These are phyloP conservation scores for Protomyces inundatus DNA, from an alignment of 1,139 yeast genomes.

Conservation along the genomic window DNA sequence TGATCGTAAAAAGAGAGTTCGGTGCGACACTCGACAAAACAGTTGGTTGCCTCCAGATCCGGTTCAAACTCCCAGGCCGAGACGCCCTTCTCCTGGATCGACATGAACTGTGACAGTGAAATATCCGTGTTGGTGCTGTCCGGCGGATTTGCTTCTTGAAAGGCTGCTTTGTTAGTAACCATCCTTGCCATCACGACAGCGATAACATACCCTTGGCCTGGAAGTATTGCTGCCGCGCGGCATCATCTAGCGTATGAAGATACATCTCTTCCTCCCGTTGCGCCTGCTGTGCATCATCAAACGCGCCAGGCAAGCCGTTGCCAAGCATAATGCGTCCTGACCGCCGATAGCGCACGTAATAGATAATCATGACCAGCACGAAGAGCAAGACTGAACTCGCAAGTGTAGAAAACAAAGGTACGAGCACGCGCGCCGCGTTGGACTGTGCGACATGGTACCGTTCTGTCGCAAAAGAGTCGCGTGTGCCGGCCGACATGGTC, in stretches of 20 bases:
- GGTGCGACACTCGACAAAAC: slow-evolving; percentile 63
- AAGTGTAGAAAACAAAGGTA: slow-evolving; percentile 26
- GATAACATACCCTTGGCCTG: slow-evolving; percentile 50
- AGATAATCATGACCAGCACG: not conserved
- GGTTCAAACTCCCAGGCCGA: slow-evolving; percentile 88
- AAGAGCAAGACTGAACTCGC: slow-evolving; percentile 38
- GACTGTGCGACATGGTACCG: not conserved
- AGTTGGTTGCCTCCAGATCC: slow-evolving; percentile 52
- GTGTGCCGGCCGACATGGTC: too few species aligned
- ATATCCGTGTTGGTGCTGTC: slow-evolving; percentile 42
- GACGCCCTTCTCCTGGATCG: slow-evolving; percentile 87
- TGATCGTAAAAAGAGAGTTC: slow-evolving; percentile 70
- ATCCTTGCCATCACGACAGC: slow-evolving; percentile 38
- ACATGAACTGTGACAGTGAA: slow-evolving; percentile 47
- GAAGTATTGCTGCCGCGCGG: slow-evolving; percentile 44
- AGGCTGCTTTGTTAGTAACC: slow-evolving; percentile 47
- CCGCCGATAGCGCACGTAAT: slow-evolving; percentile 21
- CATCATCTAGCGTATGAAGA: slow-evolving; percentile 57
- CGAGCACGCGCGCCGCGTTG: slow-evolving; percentile 1
- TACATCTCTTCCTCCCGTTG: slow-evolving; percentile 67
- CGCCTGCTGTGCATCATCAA: slow-evolving; percentile 61
- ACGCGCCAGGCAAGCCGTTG: slow-evolving; percentile 46
- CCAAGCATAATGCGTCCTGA: slow-evolving; percentile 25
- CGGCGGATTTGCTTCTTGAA: slow-evolving; percentile 46
- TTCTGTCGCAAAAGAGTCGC: too few species aligned